A percentile compares a stretch with the other conserved stretches of the same genome.
phyloP scores from a whole-genome alignment of 257 asterid species.

The Nicotiana paniculata region DNA sequence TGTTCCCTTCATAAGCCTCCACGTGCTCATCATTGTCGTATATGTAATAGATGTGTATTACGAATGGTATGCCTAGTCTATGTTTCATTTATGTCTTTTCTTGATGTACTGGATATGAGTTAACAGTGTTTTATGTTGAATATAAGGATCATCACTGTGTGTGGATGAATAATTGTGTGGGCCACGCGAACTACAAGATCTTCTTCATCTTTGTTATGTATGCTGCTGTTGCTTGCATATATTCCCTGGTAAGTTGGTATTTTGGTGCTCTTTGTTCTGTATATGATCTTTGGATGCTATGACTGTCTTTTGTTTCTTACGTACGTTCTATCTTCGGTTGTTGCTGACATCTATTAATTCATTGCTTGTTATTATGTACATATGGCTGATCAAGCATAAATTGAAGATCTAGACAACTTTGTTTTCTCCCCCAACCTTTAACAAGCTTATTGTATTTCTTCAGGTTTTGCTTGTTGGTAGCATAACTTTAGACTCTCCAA shows the following conservation, averaged over 20 bases:
- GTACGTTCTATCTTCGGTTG: not conserved
- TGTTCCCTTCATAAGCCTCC: constrained; percentile 87
- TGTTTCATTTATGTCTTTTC: constrained; percentile 25
- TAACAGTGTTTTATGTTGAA: constrained; percentile 37
- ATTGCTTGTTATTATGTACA: not conserved
- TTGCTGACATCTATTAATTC: not conserved
- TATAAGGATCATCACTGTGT: constrained; percentile 91
- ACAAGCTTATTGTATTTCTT: constrained; percentile 7
- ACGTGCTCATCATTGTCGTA: constrained; percentile 91
- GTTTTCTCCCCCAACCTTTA: not conserved
- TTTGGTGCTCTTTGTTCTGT: not conserved
- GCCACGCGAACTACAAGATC: constrained; percentile 84
- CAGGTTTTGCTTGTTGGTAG: constrained; percentile 74
- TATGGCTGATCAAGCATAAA: not conserved
- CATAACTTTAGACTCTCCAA: constrained; percentile 39
- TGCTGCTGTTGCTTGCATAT: constrained; percentile 66
- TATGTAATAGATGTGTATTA: constrained; percentile 83
- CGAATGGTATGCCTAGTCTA: constrained; percentile 65
- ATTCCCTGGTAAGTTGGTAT: constrained; percentile 64
- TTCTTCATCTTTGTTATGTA: constrained; percentile 68
- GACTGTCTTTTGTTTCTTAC: not conserved
- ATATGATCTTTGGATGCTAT: not conserved
- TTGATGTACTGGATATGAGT: constrained; percentile 22
- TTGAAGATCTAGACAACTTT: not conserved
- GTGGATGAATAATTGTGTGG: constrained; percentile 95